These are phyloP conservation scores for Circinella minor DNA, from an alignment of 371 early-diverging fungal genomes.

Conservation along the genomic window DNA sequence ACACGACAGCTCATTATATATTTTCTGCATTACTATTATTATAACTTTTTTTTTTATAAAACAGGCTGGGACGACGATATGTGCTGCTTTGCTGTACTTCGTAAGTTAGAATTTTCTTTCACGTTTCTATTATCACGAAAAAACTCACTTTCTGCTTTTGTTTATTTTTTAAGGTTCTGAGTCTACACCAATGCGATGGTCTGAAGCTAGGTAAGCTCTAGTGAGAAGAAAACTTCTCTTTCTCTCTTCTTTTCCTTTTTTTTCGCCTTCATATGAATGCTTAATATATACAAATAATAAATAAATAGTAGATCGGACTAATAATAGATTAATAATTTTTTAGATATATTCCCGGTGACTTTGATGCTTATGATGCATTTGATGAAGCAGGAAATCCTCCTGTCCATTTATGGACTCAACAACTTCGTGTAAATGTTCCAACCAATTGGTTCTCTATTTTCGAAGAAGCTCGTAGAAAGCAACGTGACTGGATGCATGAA, in stretches of 20 bases:
- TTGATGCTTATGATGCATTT: conserved; percentile 48
- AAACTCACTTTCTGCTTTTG: background rate
- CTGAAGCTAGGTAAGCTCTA: conserved; percentile 40
- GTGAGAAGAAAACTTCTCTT: background rate
- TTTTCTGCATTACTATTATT: background rate
- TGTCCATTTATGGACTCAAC: conserved; percentile 44
- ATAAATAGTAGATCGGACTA: background rate
- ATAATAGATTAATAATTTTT: background rate
- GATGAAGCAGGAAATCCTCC: conserved; percentile 53
- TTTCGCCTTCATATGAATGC: background rate
- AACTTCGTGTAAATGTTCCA: conserved; percentile 36
- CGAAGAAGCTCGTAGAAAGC: conserved; percentile 48
- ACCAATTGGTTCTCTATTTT: conserved; percentile 49
- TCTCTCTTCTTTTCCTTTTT: background rate
- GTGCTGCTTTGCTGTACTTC: conserved; percentile 51
- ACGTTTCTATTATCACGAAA: background rate
- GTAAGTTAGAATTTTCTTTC: conserved; percentile 26
- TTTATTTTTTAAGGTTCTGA: conserved; percentile 32
- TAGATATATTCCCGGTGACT: conserved; percentile 51
- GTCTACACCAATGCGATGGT: conserved; percentile 48
- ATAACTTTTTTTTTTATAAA: no score
- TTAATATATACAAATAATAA: background rate
- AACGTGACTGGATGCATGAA: conserved; percentile 34
- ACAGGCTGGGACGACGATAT: conserved; percentile 56
- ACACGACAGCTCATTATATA: background rate